Conservation (phyloP, 2,329 filamentous ascomycete species). For the Phaeosphaeriaceae sp. region DNA sequence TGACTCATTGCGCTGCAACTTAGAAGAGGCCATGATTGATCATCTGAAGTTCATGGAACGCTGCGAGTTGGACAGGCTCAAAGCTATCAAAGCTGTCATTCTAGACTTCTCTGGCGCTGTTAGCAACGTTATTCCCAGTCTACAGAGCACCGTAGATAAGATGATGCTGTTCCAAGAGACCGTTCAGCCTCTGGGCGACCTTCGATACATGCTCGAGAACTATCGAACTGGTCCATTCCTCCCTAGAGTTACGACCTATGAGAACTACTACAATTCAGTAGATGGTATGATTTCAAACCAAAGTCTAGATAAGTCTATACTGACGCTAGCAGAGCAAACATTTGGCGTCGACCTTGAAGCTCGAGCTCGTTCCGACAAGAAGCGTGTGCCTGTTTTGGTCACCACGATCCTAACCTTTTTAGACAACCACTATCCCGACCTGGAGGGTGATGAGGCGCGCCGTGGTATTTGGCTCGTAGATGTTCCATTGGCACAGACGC, state of each 20-base stretch:
- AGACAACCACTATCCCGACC: conserved; percentile 94
- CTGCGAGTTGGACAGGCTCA: conserved; percentile 92
- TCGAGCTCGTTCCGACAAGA: conserved; percentile 88
- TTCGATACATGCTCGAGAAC: conserved; percentile 93
- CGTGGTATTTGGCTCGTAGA: conserved; percentile 94
- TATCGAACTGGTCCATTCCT: conserved; percentile 94
- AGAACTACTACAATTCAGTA: conserved; percentile 99
- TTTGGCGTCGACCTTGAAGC: conserved; percentile 99
- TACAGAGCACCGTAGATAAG: conserved; percentile 95
- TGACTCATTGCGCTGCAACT: conserved; percentile 86
- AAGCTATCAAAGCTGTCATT: conserved; percentile 97
- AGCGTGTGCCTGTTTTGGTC: conserved; percentile 90
- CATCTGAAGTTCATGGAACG: conserved; percentile 96
- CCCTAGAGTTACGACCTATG: conserved; percentile 89
- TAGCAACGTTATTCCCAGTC: conserved; percentile 94
- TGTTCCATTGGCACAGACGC: conserved; percentile 82
- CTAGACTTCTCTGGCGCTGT: conserved; percentile 97
- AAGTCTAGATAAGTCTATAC: conserved; percentile 4
- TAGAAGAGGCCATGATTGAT: conserved; percentile 94
- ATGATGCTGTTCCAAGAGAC: conserved; percentile 99
- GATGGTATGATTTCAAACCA: conserved; percentile 62
- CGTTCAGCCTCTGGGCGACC: conserved; percentile 87
- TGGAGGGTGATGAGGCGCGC: conserved; percentile 93
- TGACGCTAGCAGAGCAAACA: conserved; percentile 72
- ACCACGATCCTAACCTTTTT: conserved; percentile 94